Evolutionary conservation across 495 filamentous ascomycete species (phyloP), one percentile per base, ranked within the genome.

Genomic region (Schizothecium vesticola): DNA sequence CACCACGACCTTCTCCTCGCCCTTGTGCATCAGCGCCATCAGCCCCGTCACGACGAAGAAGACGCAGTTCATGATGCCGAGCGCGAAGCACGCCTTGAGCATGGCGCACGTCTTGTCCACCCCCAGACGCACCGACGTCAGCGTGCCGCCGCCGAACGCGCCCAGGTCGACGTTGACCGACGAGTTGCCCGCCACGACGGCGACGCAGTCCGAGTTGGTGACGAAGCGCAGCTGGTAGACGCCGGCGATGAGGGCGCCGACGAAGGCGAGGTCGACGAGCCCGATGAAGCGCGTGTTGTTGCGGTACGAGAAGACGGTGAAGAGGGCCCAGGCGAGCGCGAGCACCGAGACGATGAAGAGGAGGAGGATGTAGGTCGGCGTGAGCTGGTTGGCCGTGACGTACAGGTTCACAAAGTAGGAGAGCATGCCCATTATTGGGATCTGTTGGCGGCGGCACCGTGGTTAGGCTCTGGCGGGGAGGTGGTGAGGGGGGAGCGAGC

Each of bases 311-410:
- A 97, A 89, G 13, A 96, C 80, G 5, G 93, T 97, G 77, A 86
- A 88, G 76, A 96, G 72, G 56, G 86, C 84, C 93, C 93, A 97
- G 74, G 88, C 91, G 31, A 86, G 82, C 16, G 86, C 93, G 59
- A 97, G 85, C 3, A 92, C 89, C 56, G 89, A 90, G 75, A 91
- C 88, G 80, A 97, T 97, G 87, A 97, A 97, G 70, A 97, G 88
- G 68, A 96, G 84, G 24, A 97, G 88, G 80, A 96, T 89, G 81
- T 88, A 91, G 70, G 82, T 77, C 1, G 93, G 93, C 12, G 92
- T 94, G 64, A 96, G 85, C 68, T 80, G 72, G 82, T 95, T 93
- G 69, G 80, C 77, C 68, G 85, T 80, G 68, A 88, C 81, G 81
- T 88, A 93, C 75, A 85, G 84, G 80, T 94, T 76, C 74, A 97